Conservation (phyloP, 1,139 yeast species). For the Meyerozyma carpophila region DNA sequence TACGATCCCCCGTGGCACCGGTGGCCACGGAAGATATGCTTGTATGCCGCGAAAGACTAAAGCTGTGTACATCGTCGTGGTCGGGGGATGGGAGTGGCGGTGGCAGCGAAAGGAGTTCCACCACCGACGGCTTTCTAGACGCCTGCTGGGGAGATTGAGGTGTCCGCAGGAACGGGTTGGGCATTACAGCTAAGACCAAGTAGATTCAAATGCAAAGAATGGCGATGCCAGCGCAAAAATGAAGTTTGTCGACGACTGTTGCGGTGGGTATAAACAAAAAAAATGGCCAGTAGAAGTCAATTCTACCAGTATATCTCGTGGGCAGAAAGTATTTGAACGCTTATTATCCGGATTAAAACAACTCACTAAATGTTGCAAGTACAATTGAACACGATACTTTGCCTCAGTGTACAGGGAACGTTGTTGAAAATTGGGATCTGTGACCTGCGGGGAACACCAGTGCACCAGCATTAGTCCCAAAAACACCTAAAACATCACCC, state of each 20-base stretch:
- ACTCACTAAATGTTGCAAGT: neutral
- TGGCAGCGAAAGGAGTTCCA: constrained; percentile 77
- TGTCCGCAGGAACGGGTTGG: constrained; percentile 6
- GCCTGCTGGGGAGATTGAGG: constrained; percentile 6
- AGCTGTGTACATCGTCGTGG: constrained; percentile 30
- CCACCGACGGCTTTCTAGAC: constrained; percentile 68
- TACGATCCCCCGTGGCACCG: constrained; percentile 1
- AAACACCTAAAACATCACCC: neutral
- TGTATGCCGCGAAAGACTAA: constrained; percentile 36
- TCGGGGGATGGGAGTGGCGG: constrained; percentile 51
- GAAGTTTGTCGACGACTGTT: no score
- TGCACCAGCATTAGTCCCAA: neutral
- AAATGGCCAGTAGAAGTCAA: no score
- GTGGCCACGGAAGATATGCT: neutral
- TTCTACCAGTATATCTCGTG: no score
- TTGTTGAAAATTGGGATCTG: neutral
- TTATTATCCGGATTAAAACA: no score
- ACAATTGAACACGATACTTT: constrained; percentile 6
- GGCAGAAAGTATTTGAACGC: no score
- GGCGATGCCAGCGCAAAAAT: no score
- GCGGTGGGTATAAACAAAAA: no score
- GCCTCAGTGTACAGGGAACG: neutral
- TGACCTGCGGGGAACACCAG: neutral
- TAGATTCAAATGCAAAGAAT: no score
- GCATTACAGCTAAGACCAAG: constrained; percentile 3